Conservation (phyloP, 2,329 filamentous ascomycete genomes). For the Venturia aucupariae region DNA sequence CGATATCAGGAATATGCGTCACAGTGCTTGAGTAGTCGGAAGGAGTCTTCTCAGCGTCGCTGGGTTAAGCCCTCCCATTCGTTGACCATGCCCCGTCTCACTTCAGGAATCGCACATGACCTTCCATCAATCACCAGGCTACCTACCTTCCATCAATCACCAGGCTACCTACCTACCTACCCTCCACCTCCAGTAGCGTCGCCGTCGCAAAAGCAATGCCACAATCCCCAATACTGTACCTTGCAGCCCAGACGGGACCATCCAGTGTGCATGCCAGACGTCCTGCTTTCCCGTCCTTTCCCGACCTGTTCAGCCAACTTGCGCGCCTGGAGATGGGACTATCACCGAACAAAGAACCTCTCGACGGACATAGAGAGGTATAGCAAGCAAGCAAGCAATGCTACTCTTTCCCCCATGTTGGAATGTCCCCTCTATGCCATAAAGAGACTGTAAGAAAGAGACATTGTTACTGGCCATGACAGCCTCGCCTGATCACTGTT, state of each 20-base stretch:
- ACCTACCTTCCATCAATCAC: not conserved
- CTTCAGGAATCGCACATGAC: not conserved
- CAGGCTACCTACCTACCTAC: not conserved
- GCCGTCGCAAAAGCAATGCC: not conserved
- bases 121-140: not conserved
- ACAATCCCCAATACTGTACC: not conserved
- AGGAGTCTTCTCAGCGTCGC: not conserved
- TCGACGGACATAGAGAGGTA: not conserved
- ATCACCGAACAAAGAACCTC: not conserved
- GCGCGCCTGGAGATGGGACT: not conserved
- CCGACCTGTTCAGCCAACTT: not conserved
- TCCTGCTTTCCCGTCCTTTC: not conserved
- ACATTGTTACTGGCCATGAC: constrained; percentile 6
- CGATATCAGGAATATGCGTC: not conserved
- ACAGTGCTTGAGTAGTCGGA: not conserved
- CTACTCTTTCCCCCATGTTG: not conserved
- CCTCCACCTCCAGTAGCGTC: constrained; percentile 1
- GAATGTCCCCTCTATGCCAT: not conserved
- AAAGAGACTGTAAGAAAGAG: not conserved
- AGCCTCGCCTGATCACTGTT: constrained; percentile 7
- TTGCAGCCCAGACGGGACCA: constrained; percentile 1
- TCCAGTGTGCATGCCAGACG: not conserved
- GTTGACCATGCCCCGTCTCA: not conserved
- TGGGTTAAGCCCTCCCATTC: not conserved
- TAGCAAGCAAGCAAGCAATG: not conserved